phyloP scores from a whole-genome alignment of 129 eudicot genomes.

The Escallonia rubra region DNA sequence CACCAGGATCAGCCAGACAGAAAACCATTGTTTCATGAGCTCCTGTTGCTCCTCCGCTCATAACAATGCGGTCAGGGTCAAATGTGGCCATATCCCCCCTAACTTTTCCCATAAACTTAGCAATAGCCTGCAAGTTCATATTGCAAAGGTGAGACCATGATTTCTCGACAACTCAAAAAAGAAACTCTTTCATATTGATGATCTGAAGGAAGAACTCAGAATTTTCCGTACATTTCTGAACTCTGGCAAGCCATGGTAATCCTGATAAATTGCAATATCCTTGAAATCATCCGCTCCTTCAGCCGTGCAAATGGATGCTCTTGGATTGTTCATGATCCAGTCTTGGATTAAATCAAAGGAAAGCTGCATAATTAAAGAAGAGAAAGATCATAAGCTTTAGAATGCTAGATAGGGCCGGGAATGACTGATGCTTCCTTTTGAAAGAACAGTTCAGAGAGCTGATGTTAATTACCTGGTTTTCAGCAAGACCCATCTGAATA shows the following conservation, averaged over 20 bases:
- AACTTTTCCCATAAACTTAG: constrained; percentile 69
- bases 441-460: background rate
- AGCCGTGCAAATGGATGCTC: constrained; percentile 38
- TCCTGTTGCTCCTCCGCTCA: constrained; percentile 91
- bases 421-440: no score
- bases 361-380: constrained; percentile 30
- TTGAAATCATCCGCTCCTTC: constrained; percentile 30
- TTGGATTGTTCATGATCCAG: constrained; percentile 35
- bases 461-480: constrained; percentile 34
- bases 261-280: constrained; percentile 41
- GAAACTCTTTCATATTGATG: background rate
- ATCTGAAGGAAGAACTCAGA: background rate
- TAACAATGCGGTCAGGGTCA: constrained; percentile 67
- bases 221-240: constrained; percentile 31
- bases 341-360: constrained; percentile 34
- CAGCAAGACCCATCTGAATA: constrained; percentile 65
- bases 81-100: constrained; percentile 53
- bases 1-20: constrained; percentile 87
- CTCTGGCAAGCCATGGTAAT: constrained; percentile 49
- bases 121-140: constrained; percentile 36
- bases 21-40: constrained; percentile 74
- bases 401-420: no score
- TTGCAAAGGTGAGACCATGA: background rate
- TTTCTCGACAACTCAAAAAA: background rate
- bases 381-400: background rate